Percentiles rank a stretch among this genome's conserved stretches.
Evolutionary conservation across 2,329 filamentous ascomycete genomes (phyloP).

Genomic region (Dothiorella sarmentorum): DNA sequence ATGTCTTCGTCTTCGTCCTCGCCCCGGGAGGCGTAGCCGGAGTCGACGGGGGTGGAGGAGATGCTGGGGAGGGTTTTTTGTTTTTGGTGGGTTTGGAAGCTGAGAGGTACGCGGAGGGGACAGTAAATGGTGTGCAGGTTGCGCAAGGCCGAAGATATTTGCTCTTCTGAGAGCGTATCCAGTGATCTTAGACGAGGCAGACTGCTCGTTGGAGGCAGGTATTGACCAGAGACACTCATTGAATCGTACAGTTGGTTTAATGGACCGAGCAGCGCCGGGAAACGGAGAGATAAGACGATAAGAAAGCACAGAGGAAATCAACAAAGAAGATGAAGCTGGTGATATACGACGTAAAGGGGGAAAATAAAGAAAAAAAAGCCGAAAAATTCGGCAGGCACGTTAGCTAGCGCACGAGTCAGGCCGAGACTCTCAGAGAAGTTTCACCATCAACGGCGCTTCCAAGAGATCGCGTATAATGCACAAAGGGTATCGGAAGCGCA

Average conservation of each 20-base stretch:
- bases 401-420: too few species aligned
- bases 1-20: constrained; percentile 27
- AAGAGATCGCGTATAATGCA: too few species aligned
- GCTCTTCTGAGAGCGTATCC: constrained; percentile 24
- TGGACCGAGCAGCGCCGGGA: too few species aligned
- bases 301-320: background rate
- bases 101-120: constrained; percentile 30
- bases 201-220: constrained; percentile 34
- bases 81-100: constrained; percentile 19
- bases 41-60: constrained; percentile 27
- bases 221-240: constrained; percentile 30
- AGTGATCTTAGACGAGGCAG: constrained; percentile 29
- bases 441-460: too few species aligned
- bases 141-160: constrained; percentile 26
- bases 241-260: background rate
- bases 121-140: constrained; percentile 33
- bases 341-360: too few species aligned
- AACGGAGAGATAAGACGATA: too few species aligned
- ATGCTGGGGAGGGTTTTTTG: constrained; percentile 17
- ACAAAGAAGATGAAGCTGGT: too few species aligned
- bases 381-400: too few species aligned
- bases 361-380: too few species aligned
- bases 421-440: too few species aligned
- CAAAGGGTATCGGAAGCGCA: too few species aligned
- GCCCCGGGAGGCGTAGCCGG: constrained; percentile 35